A percentile compares a stretch with the other conserved stretches of the same genome.
These are phyloP conservation scores for Phytophthora pluvialis DNA, from an alignment of 352 stramenopile genomes.

Conservation along the genomic window DNA sequence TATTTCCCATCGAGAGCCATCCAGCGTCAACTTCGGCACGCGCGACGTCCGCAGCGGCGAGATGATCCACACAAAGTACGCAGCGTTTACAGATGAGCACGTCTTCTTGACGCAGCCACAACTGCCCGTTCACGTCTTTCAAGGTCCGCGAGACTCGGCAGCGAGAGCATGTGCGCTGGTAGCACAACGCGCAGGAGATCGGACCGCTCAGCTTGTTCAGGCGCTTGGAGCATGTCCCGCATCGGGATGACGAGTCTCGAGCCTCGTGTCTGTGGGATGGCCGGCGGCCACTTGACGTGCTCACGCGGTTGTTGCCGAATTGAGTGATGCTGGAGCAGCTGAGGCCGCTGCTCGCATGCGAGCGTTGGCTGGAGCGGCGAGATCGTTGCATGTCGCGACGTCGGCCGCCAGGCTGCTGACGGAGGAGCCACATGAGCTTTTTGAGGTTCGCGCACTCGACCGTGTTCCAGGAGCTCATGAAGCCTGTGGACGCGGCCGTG, in stretches of 20 bases:
- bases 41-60: conserved; percentile 33
- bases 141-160: conserved; percentile 36
- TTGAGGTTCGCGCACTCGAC: conserved; percentile 52
- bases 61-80: conserved; percentile 31
- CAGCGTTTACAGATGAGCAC: conserved; percentile 42
- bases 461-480: conserved; percentile 56
- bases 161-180: conserved; percentile 29
- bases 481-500: conserved; percentile 46
- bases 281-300: neutral
- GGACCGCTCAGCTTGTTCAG: conserved; percentile 21
- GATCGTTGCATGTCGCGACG: conserved; percentile 3
- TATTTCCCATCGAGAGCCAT: conserved; percentile 14
- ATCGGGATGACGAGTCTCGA: conserved; percentile 10
- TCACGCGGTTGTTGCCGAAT: conserved; percentile 1
- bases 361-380: conserved; percentile 20
- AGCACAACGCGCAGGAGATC: conserved; percentile 29
- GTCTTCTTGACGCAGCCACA: conserved; percentile 39
- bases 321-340: conserved; percentile 25
- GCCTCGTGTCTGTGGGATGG: conserved; percentile 1
- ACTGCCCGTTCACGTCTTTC: conserved; percentile 32
- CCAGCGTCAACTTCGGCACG: conserved; percentile 29
- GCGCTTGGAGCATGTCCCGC: conserved; percentile 35
- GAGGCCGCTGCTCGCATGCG: conserved; percentile 25
- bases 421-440: conserved; percentile 56
- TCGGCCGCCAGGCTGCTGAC: conserved; percentile 13